Evolutionary conservation across 2,329 filamentous ascomycete genomes (phyloP).

Genomic region (Pseudogymnoascus sp.): DNA sequence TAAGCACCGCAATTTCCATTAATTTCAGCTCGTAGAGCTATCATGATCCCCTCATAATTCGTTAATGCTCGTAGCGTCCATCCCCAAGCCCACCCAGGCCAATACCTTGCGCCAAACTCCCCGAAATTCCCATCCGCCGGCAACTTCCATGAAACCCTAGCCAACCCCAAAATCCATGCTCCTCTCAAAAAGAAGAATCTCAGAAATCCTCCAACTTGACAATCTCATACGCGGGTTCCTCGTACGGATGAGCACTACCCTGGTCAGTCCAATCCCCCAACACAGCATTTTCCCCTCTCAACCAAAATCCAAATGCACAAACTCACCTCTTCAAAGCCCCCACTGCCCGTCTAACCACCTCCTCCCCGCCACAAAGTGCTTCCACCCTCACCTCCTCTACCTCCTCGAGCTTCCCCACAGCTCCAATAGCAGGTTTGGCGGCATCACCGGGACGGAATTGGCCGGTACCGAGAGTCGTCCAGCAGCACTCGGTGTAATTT

Average conservation of each 20-base stretch:
- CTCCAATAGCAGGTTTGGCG: constrained; percentile 57
- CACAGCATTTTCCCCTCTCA: too few relatives aligned
- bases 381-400: constrained; percentile 56
- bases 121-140: background rate
- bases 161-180: background rate
- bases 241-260: constrained; percentile 40
- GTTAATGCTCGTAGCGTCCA: background rate
- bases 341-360: constrained; percentile 48
- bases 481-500: constrained; percentile 50
- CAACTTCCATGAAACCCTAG: background rate
- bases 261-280: too few relatives aligned
- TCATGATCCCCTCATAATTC: background rate
- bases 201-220: constrained; percentile 41
- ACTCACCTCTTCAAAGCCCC: constrained; percentile 57
- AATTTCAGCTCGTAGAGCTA: background rate
- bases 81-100: background rate
- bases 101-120: background rate
- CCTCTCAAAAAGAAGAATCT: background rate
- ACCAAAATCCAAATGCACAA: too few relatives aligned
- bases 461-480: constrained; percentile 45
- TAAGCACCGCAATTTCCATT: background rate
- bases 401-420: constrained; percentile 47
- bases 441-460: constrained; percentile 57
- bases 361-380: constrained; percentile 51
- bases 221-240: constrained; percentile 43